Base-by-base conservation (phyloP, 164 flowering plant species). In the Macadamia tetraphylla region DNA sequence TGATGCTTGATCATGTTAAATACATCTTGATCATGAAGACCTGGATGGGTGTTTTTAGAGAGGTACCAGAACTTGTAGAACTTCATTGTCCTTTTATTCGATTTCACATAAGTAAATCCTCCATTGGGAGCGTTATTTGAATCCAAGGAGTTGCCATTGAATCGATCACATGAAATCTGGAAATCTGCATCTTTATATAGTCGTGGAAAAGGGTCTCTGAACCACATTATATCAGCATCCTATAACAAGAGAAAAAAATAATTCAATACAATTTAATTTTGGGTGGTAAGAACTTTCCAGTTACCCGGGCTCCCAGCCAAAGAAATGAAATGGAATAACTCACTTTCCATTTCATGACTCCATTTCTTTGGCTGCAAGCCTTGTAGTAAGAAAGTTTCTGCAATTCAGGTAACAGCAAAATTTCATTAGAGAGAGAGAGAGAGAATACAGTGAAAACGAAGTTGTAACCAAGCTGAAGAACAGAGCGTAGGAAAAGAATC, bases 191-290 rank as follows among this genome's bases (percentile, higher is more conserved):
- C 58, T 56, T 17, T 17, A 15, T 15, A 56, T 0, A 56, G 13
- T 56, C 58, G 58, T 15, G 58, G 58, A 56, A 56, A 56, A 15
- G 58, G 58, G 58, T 56, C 58, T 56, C 23, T 17, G 23, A 56
- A 56, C 58, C 58, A 56, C 23, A 56, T 15, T 17, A 56, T 56
- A 56, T 56, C 58, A 15, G 58, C 23, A 23, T 56, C 58, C 58
- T 55, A 23, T 7, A 55, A 17, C 58, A 55, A 35, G 40, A 32
- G 40, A 11, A 42, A 60, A 18, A 6, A 60, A 60, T 13, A 60
- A 29, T 0, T 0, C 29, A 14, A 8, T 3, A 11, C 2, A 60
- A 23, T 60, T 12, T 29, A 11, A 23, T 60, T 1, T 31, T 3
- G 40, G 23, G 14, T 2, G 58, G 42, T 14, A n/a, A 60, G 32